phyloP scores from a whole-genome alignment of 768 basidiomycete genomes.

The Mycena kentingensis region DNA sequence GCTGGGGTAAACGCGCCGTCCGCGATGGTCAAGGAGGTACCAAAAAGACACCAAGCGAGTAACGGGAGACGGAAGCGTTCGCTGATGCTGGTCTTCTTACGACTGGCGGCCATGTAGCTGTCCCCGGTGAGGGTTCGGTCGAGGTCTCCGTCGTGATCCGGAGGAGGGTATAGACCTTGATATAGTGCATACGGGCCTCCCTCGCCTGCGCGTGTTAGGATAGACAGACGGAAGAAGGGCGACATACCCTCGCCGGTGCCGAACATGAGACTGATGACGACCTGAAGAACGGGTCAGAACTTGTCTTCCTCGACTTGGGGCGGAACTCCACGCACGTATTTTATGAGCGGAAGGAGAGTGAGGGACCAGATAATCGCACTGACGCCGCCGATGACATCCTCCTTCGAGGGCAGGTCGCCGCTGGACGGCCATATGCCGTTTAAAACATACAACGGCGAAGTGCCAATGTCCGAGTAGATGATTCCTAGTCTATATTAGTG shows the following conservation, averaged over 20 bases:
- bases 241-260: slow-evolving; percentile 52
- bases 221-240: not conserved
- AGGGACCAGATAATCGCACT: slow-evolving; percentile 68
- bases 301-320: not conserved
- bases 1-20: slow-evolving; percentile 72
- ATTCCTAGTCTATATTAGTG: slow-evolving; percentile 36
- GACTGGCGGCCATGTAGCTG: slow-evolving; percentile 26
- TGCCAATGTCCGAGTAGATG: slow-evolving; percentile 55
- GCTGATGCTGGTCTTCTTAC: slow-evolving; percentile 28
- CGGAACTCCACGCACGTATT: slow-evolving; percentile 51
- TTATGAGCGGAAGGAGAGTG: slow-evolving; percentile 58
- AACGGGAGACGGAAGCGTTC: slow-evolving; percentile 49
- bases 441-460: slow-evolving; percentile 63
- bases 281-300: slow-evolving; percentile 30
- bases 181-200: slow-evolving; percentile 69
- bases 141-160: slow-evolving; percentile 44
- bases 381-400: slow-evolving; percentile 65
- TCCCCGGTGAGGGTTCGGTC: slow-evolving; percentile 59
- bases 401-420: slow-evolving; percentile 49
- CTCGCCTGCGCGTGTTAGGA: slow-evolving; percentile 46
- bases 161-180: slow-evolving; percentile 60
- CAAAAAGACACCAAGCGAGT: slow-evolving; percentile 62
- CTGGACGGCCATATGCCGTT: slow-evolving; percentile 62
- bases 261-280: slow-evolving; percentile 49
- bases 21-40: slow-evolving; percentile 64